Evolutionary conservation across 179 eudicot genomes (phyloP).

Genomic region (Beta macrorhiza): DNA sequence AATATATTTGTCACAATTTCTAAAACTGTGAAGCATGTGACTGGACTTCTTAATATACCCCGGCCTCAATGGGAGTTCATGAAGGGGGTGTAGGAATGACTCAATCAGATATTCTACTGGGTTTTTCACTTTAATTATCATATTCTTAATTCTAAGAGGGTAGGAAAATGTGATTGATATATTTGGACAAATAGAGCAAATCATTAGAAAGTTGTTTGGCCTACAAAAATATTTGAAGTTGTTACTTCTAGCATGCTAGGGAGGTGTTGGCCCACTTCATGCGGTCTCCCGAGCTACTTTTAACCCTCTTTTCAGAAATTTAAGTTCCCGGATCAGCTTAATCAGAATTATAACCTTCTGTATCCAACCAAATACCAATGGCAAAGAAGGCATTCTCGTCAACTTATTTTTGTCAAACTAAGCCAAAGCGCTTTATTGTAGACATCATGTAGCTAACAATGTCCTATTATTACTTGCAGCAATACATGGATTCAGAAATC

Average conservation of each 20-base stretch:
- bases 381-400: no score
- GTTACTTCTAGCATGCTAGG: background rate
- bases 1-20: background rate
- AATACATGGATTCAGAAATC: slow-evolving; percentile 94
- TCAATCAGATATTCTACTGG: background rate
- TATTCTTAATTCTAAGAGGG: background rate
- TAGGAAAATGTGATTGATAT: background rate
- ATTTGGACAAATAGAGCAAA: background rate
- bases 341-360: no score
- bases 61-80: background rate
- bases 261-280: background rate
- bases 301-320: no score
- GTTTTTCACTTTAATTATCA: background rate
- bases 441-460: slow-evolving; percentile 4
- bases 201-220: background rate
- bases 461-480: slow-evolving; percentile 33
- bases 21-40: background rate
- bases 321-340: no score
- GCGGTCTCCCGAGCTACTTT: background rate
- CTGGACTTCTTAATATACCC: background rate
- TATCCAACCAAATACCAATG: no score
- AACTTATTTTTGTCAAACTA: no score
- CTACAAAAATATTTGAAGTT: background rate
- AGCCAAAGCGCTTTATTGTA: background rate
- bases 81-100: background rate